Conservation (phyloP, 1,284 basidiomycete genomes). For the Fomitopsis pinicola region DNA sequence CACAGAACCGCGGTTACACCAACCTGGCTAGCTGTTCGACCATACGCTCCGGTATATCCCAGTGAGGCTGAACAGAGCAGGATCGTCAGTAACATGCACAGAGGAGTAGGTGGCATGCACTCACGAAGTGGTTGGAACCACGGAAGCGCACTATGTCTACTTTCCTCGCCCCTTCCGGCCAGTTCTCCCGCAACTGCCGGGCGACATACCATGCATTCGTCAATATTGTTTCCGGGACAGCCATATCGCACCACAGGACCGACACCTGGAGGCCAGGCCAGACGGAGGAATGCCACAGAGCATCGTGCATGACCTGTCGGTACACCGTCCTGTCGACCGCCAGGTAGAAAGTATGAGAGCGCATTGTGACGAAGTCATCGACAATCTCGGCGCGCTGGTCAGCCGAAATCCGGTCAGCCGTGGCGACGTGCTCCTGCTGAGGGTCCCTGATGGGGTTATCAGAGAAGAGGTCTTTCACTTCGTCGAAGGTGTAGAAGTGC, state of each 20-base stretch:
- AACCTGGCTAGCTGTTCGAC: not conserved
- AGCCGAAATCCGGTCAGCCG: constrained; percentile 5
- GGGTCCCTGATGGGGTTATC: not conserved
- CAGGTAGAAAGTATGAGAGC: not conserved
- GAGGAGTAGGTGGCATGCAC: not conserved
- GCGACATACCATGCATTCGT: not conserved
- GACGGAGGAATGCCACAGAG: not conserved
- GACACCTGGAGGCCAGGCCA: not conserved
- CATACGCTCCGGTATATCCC: not conserved
- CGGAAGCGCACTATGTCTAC: not conserved
- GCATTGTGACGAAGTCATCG: not conserved
- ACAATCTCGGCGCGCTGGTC: not conserved
- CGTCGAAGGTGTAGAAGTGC: not conserved
- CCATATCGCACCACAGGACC: not conserved
- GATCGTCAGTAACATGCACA: no score
- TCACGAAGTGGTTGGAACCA: not conserved
- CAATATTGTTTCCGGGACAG: not conserved
- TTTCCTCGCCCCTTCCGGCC: not conserved
- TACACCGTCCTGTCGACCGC: not conserved
- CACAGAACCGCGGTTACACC: not conserved
- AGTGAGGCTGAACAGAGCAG: not conserved
- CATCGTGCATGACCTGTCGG: not conserved
- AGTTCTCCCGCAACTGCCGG: not conserved
- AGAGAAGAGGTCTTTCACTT: not conserved
- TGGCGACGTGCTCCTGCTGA: not conserved